A percentile compares a stretch with the other conserved stretches of the same genome.
Evolutionary conservation across 2,329 filamentous ascomycete species (phyloP).

Genomic region (Diplodia corticola): DNA sequence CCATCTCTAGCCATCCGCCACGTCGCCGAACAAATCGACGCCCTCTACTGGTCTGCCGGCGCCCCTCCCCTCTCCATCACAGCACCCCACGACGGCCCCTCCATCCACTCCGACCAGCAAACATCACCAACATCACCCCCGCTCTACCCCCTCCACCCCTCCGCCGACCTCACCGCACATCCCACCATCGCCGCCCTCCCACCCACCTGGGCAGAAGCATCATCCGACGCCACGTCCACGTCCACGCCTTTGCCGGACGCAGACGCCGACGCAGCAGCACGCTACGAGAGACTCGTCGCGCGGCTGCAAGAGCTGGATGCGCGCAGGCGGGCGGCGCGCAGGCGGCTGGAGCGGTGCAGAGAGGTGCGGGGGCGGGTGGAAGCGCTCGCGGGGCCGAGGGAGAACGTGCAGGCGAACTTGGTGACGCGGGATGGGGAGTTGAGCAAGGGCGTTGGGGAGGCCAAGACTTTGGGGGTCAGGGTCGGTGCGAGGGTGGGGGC

Average conservation of each 20-base stretch:
- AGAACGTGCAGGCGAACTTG: slow-evolving; percentile 63
- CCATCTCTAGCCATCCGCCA: slow-evolving; percentile 68
- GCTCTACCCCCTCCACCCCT: neutral
- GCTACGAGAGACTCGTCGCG: slow-evolving; percentile 43
- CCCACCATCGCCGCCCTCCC: slow-evolving; percentile 37
- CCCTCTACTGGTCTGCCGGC: slow-evolving; percentile 56
- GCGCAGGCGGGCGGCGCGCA: slow-evolving; percentile 51
- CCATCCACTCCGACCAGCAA: neutral
- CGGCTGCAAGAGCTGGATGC: slow-evolving; percentile 51
- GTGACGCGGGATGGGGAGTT: slow-evolving; percentile 65
- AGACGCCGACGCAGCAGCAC: slow-evolving; percentile 23
- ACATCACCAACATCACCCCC: neutral
- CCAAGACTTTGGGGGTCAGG: slow-evolving; percentile 57
- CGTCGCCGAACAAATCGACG: slow-evolving; percentile 71
- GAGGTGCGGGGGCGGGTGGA: slow-evolving; percentile 53
- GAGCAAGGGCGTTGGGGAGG: slow-evolving; percentile 66
- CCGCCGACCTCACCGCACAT: slow-evolving; percentile 1
- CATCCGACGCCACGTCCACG: slow-evolving; percentile 12
- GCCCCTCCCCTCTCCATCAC: slow-evolving; percentile 2
- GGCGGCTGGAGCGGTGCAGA: slow-evolving; percentile 50
- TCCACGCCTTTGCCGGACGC: too few species aligned
- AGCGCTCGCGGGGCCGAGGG: slow-evolving; percentile 53
- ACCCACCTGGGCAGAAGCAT: slow-evolving; percentile 28
- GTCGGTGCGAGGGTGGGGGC: slow-evolving; percentile 39
- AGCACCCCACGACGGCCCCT: neutral